Percentiles rank a stretch among this genome's conserved stretches.
Conservation (phyloP, 1,284 basidiomycete genomes). For the Tremellales sp. region DNA sequence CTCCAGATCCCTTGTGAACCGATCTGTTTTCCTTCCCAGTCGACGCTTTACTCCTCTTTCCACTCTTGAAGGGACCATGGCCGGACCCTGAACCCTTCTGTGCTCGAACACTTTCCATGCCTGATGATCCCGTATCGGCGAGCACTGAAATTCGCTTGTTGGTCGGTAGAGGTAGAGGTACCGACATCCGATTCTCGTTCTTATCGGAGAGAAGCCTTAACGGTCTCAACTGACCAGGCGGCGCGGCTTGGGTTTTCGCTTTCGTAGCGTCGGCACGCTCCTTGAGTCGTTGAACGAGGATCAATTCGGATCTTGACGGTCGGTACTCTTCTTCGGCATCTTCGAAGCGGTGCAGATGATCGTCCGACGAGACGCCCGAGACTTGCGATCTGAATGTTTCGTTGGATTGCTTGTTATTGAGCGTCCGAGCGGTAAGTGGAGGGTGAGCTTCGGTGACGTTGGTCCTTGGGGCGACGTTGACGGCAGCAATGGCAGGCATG, state of each 20-base stretch:
- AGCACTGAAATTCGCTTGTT: background rate
- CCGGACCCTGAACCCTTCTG: background rate
- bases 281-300: slow-evolving; percentile 12
- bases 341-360: background rate
- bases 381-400: background rate
- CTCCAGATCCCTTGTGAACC: background rate
- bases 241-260: background rate
- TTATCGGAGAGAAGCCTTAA: background rate
- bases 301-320: slow-evolving; percentile 14
- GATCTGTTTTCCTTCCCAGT: background rate
- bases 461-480: background rate
- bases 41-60: background rate
- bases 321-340: slow-evolving; percentile 6
- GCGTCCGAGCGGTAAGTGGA: background rate
- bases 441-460: background rate
- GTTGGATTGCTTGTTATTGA: background rate
- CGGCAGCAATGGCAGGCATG: background rate
- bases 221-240: background rate
- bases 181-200: background rate
- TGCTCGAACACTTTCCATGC: background rate
- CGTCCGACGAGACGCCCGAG: background rate
- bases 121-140: background rate
- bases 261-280: slow-evolving; percentile 5
- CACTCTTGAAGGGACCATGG: background rate
- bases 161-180: too few species aligned